Evolutionary conservation across 116 monocot genomes (phyloP).

Genomic region (Trichopus zeylanicus): DNA sequence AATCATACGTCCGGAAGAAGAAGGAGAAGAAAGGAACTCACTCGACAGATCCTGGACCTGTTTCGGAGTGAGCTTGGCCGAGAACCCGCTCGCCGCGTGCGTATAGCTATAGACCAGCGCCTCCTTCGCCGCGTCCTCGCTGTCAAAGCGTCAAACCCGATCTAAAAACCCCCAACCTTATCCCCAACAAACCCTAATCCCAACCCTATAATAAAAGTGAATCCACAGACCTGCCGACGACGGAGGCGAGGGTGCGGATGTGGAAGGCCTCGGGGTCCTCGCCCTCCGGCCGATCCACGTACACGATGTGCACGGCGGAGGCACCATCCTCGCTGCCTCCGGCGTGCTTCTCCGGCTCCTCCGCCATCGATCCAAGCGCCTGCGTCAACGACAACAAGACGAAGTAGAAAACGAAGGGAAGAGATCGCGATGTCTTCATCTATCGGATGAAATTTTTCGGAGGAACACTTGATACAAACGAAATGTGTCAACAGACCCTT

Average conservation of each 20-base stretch:
- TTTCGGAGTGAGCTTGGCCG: slow-evolving; percentile 68
- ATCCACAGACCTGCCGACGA: slow-evolving; percentile 61
- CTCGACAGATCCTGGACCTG: slow-evolving; percentile 71
- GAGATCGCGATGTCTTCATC: not conserved
- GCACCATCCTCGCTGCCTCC: not conserved
- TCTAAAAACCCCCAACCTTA: not conserved
- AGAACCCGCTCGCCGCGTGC: slow-evolving; percentile 75
- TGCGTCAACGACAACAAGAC: not conserved
- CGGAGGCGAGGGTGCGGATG: slow-evolving; percentile 69
- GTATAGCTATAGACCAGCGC: slow-evolving; percentile 74
- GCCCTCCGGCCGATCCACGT: slow-evolving; percentile 49
- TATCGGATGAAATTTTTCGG: too few relatives aligned
- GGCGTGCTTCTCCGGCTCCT: not conserved
- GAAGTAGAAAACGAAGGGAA: not conserved
- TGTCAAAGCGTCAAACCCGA: slow-evolving; percentile 5
- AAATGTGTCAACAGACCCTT: too few relatives aligned
- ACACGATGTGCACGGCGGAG: slow-evolving; percentile 64
- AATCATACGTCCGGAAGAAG: not conserved
- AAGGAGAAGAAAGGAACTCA: slow-evolving; percentile 14
- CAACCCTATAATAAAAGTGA: not conserved
- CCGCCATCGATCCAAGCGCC: slow-evolving; percentile 1
- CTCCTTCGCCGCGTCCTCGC: slow-evolving; percentile 69
- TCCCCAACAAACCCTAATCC: not conserved
- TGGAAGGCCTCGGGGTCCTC: slow-evolving; percentile 65
- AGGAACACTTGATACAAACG: too few relatives aligned